Base-by-base conservation (phyloP, 2,329 filamentous ascomycete species). In the Rachicladosporium sp. region DNA sequence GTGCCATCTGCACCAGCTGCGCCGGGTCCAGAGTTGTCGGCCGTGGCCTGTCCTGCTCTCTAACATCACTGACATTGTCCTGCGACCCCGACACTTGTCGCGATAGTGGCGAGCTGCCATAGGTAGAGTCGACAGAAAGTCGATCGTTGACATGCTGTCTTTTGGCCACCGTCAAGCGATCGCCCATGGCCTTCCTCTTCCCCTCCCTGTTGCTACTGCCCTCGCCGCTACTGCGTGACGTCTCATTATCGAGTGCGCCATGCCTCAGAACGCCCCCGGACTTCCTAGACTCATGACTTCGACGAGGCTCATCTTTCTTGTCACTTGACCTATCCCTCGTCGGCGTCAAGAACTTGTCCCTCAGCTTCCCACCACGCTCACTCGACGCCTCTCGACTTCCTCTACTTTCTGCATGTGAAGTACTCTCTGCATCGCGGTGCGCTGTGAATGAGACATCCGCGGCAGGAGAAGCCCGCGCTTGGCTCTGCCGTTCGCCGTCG, bases 1-100 rank as follows among this genome's bases (percentile, higher is more conserved):
- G 64, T 1, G 89, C 89, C 74, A 96, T 83, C 53, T 87, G 87
- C 32, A 96, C 86, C 47, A 96, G 93, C 59, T 94, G 84, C 3
- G 81, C 76, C 6, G 88, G 82, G 53, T 95, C 88, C 43, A 82
- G 71, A 51, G 86, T 77, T 12, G 82, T 39, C 9, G 46, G 33
- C 10, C 40, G 35, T 1, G 40, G 29, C 6, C 37, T 15, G 7
- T 7, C 8, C 21, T 33, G 35, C 31, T 37, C 27, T 8, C 5
- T 27, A 6, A 8, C 4, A 27, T 27, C 23, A 6, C 4, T 27
- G 23, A 6, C 23, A 6, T 3, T 6, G 8, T 27, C 23, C 23
- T 27, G 23, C 8, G 23, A 27, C 2, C 37, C 29, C 6, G 50
- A 49, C 4, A 54, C 15, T 38, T 56, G 46, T 29, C 47, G 45